Evolutionary conservation across 169 alveolate genomes (phyloP).

Genomic region (Plasmodium vivax): DNA sequence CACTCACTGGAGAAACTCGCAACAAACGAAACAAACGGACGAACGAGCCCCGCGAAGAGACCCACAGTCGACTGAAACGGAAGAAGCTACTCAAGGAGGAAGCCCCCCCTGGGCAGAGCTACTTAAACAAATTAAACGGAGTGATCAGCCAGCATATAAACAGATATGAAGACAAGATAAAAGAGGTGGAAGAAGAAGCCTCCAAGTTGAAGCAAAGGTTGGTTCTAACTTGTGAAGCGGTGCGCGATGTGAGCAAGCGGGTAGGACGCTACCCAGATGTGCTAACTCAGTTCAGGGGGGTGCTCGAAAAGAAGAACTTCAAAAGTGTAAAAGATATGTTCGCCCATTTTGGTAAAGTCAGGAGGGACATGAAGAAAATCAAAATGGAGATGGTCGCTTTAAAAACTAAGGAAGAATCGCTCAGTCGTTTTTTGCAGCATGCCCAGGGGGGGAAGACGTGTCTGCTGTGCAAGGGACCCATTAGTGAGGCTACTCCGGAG

Average conservation of each 20-base stretch:
- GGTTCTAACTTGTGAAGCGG: neutral
- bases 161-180: conserved; percentile 11
- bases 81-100: neutral
- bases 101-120: neutral
- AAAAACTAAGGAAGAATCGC: neutral
- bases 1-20: neutral
- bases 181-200: neutral
- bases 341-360: neutral
- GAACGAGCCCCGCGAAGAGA: neutral
- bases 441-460: neutral
- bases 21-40: neutral
- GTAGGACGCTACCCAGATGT: neutral
- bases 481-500: neutral
- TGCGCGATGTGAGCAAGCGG: neutral
- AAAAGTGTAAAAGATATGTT: neutral
- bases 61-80: neutral
- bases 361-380: conserved; percentile 1
- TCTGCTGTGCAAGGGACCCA: neutral
- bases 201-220: neutral
- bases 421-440: neutral
- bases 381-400: conserved; percentile 10
- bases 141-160: neutral
- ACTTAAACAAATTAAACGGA: neutral
- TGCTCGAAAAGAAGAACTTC: conserved; percentile 7
- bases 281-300: neutral